These are phyloP conservation scores for Vicia sativa DNA, from an alignment of 306 rosid species.

Conservation along the genomic window DNA sequence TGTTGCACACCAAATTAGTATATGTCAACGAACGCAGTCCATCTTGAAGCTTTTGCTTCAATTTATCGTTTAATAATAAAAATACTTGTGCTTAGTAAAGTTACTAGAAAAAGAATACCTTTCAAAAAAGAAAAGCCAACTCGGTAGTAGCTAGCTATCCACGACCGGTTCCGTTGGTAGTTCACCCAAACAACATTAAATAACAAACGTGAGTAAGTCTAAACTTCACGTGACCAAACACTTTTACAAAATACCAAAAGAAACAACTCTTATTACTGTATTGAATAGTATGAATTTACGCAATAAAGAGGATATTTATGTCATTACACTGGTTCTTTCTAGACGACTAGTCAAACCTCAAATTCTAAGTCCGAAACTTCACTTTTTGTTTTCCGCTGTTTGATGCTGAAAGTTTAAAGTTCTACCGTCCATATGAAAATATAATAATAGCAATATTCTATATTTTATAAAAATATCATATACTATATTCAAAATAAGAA, in stretches of 20 bases:
- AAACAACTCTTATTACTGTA: background rate
- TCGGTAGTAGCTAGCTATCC: slow-evolving; percentile 23
- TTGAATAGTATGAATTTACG: no score
- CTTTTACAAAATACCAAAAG: slow-evolving; percentile 12
- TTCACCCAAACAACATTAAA: slow-evolving; percentile 8
- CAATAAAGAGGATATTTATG: no score
- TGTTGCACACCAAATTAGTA: slow-evolving; percentile 26
- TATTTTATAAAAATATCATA: no score
- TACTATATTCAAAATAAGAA: no score
- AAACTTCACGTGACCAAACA: slow-evolving; percentile 30
- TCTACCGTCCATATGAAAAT: no score
- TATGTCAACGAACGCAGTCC: slow-evolving; percentile 38
- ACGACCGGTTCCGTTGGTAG: slow-evolving; percentile 31
- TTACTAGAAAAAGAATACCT: no score
- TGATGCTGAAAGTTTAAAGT: background rate
- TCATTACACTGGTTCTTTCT: background rate
- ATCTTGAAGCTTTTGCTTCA: slow-evolving; percentile 9
- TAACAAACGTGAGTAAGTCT: background rate
- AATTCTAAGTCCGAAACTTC: no score
- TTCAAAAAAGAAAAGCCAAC: slow-evolving; percentile 30
- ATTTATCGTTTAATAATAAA: background rate
- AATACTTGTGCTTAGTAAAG: no score
- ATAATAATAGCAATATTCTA: no score
- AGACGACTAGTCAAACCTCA: slow-evolving; percentile 25
- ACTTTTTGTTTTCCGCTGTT: background rate